A percentile compares a stretch with the other conserved stretches of the same genome.
phyloP scores from a whole-genome alignment of 2,329 filamentous ascomycete species.

The Fusarium chlamydosporum region DNA sequence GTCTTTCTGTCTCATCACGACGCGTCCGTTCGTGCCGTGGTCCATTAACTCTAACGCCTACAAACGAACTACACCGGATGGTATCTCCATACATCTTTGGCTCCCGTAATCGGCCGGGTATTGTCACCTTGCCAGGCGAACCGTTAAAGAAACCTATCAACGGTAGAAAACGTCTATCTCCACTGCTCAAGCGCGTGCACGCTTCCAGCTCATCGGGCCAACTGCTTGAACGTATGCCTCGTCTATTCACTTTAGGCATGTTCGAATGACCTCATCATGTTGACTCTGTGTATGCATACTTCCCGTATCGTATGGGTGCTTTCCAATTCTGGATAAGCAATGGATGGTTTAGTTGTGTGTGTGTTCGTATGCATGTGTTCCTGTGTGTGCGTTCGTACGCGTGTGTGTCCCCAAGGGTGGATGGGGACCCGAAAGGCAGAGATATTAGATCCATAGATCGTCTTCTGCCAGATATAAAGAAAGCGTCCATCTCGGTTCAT shows the following conservation, averaged over 20 bases:
- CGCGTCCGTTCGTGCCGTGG: background rate
- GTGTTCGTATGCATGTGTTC: background rate
- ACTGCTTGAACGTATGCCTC: background rate
- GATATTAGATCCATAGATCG: too few relatives aligned
- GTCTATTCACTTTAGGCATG: background rate
- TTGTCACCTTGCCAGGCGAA: background rate
- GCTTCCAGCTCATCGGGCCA: conserved; percentile 17
- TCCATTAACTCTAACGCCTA: background rate
- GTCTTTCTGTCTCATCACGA: background rate
- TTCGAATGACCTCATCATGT: conserved; percentile 26
- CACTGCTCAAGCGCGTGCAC: background rate
- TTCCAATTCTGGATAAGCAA: background rate
- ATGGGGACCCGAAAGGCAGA: background rate
- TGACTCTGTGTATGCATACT: conserved; percentile 18
- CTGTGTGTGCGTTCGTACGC: background rate
- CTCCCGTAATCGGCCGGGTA: conserved; percentile 3
- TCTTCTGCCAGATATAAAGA: background rate
- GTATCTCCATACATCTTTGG: background rate
- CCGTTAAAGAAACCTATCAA: background rate
- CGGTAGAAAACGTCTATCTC: too few relatives aligned
- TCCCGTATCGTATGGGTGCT: conserved; percentile 11
- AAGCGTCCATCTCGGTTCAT: background rate
- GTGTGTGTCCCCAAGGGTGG: background rate
- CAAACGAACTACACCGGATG: background rate
- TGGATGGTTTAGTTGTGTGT: background rate